Conservation (phyloP, 2,329 filamentous ascomycete genomes). For the Hirsutella thompsonii region DNA sequence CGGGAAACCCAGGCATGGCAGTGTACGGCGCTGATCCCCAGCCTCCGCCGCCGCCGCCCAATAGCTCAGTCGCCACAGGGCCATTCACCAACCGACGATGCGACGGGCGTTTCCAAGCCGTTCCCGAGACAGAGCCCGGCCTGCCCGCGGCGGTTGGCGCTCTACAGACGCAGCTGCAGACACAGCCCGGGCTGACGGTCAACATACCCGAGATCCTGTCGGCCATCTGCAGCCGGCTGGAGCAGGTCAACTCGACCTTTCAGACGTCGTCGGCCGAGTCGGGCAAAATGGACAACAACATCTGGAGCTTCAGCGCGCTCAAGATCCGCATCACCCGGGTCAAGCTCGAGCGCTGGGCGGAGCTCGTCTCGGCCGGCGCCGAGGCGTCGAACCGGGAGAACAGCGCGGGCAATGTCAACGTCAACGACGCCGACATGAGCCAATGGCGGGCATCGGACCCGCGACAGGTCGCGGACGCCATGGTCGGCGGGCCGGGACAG, state of each 20-base stretch:
- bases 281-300: slow-evolving; percentile 26
- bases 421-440: not conserved
- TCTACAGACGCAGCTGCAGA: slow-evolving; percentile 26
- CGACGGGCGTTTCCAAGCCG: slow-evolving; percentile 6
- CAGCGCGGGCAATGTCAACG: not conserved
- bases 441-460: slow-evolving; percentile 8
- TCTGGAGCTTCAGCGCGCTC: slow-evolving; percentile 34
- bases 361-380: slow-evolving; percentile 26
- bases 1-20: slow-evolving; percentile 1
- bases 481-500: slow-evolving; percentile 2
- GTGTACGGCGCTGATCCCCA: slow-evolving; percentile 12
- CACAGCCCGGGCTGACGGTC: slow-evolving; percentile 30
- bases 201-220: slow-evolving; percentile 30
- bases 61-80: slow-evolving; percentile 2
- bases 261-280: slow-evolving; percentile 16
- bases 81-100: not conserved
- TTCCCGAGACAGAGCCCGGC: slow-evolving; percentile 20
- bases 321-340: slow-evolving; percentile 32
- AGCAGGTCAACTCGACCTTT: slow-evolving; percentile 26
- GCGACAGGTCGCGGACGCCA: slow-evolving; percentile 3
- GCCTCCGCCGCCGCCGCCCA: slow-evolving; percentile 8
- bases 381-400: slow-evolving; percentile 10
- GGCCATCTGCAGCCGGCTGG: slow-evolving; percentile 26
- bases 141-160: slow-evolving; percentile 26
- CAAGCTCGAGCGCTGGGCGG: slow-evolving; percentile 33